Evolutionary conservation across 1,284 basidiomycete species (phyloP).

Genomic region (Pyrrhoderma noxium): DNA sequence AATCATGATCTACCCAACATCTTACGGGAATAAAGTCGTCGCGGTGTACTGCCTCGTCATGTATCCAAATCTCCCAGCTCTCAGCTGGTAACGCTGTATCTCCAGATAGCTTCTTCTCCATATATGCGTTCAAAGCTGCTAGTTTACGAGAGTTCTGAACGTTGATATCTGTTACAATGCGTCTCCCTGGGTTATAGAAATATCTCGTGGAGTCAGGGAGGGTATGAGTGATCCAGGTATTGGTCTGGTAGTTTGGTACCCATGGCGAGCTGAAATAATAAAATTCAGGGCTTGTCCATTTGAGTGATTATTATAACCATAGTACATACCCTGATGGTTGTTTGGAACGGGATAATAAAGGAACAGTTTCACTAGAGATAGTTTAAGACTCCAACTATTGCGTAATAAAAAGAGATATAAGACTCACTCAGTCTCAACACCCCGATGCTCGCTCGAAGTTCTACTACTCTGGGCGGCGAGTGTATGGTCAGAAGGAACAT

Average conservation of each 20-base stretch:
- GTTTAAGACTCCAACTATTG: neutral
- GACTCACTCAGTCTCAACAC: conserved; percentile 13
- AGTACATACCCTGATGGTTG: neutral
- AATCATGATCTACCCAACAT: conserved; percentile 60
- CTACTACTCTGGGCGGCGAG: conserved; percentile 13
- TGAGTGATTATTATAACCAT: neutral
- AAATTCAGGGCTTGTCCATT: too few relatives aligned
- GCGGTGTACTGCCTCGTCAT: conserved; percentile 26
- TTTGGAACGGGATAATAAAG: conserved; percentile 10
- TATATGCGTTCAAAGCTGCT: conserved; percentile 41
- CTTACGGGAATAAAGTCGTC: conserved; percentile 34
- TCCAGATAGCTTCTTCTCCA: conserved; percentile 33
- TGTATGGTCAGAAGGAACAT: conserved; percentile 17
- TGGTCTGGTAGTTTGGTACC: conserved; percentile 25
- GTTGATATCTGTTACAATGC: conserved; percentile 58
- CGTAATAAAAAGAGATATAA: neutral
- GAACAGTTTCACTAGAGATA: conserved; percentile 11
- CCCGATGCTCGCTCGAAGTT: conserved; percentile 9
- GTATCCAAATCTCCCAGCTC: conserved; percentile 50
- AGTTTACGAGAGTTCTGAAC: conserved; percentile 44
- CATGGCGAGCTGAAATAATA: conserved; percentile 23
- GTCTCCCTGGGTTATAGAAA: conserved; percentile 52
- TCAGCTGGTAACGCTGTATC: conserved; percentile 29
- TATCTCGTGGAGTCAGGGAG: conserved; percentile 60
- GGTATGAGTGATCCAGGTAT: conserved; percentile 59